These are phyloP conservation scores for Cyclotella baltica DNA, from an alignment of 108 stramenopile genomes.

Conservation along the genomic window DNA sequence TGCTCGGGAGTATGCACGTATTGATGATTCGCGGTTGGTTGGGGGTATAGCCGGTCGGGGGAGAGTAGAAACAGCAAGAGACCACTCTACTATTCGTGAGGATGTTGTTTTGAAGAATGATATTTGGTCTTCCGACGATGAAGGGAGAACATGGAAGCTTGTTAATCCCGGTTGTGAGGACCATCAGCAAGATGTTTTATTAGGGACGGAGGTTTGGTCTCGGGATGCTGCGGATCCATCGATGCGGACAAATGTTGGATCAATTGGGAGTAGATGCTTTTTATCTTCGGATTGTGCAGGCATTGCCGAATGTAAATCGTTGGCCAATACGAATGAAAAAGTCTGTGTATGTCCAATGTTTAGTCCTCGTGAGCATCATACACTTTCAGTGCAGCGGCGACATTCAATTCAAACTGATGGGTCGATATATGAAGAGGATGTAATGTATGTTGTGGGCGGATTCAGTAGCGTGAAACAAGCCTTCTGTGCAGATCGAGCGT, in stretches of 20 bases:
- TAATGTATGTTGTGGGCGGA: constrained; percentile 78
- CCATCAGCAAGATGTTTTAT: constrained; percentile 58
- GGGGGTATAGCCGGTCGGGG: constrained; percentile 62
- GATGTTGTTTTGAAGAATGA: constrained; percentile 72
- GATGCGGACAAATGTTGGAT: constrained; percentile 33
- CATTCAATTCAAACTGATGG: constrained; percentile 37
- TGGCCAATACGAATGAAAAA: constrained; percentile 42
- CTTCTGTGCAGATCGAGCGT: constrained; percentile 66
- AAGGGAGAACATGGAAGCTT: constrained; percentile 69
- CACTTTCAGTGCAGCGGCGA: constrained; percentile 62
- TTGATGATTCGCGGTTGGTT: constrained; percentile 54
- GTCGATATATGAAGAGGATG: constrained; percentile 47
- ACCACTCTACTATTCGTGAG: constrained; percentile 59
- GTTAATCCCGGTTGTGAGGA: constrained; percentile 73
- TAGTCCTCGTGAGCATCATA: constrained; percentile 71
- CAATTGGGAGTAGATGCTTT: constrained; percentile 47
- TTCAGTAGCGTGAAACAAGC: constrained; percentile 58
- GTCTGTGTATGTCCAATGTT: constrained; percentile 85
- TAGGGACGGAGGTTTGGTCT: constrained; percentile 59
- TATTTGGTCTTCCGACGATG: constrained; percentile 74
- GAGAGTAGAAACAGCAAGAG: constrained; percentile 47
- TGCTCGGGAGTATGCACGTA: constrained; percentile 66
- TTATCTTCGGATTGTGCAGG: constrained; percentile 61
- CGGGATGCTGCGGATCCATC: constrained; percentile 32
- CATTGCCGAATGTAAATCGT: constrained; percentile 55